Conservation (phyloP, 345 rosid species). For the Gossypium mustelinum region DNA sequence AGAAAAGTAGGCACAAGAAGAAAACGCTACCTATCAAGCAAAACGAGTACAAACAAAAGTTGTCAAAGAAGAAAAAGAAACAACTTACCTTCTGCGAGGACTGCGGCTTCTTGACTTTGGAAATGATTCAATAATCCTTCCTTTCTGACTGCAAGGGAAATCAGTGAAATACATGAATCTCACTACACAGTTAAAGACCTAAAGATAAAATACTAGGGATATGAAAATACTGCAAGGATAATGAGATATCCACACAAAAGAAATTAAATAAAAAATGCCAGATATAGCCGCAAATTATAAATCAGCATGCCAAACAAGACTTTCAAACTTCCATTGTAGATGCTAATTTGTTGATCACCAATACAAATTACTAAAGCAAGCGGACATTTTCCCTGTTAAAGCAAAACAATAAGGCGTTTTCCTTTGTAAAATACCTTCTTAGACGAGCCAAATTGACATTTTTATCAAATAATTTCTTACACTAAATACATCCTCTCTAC, state of each 20-base stretch:
- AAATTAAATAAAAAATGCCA: background rate
- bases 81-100: constrained; percentile 40
- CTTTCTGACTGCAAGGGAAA: constrained; percentile 36
- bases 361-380: background rate
- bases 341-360: background rate
- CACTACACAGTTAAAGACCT: background rate
- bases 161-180: background rate
- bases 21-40: background rate
- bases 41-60: background rate
- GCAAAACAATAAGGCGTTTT: background rate
- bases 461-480: background rate
- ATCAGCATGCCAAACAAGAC: background rate
- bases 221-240: background rate
- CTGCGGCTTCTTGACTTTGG: constrained; percentile 55
- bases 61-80: background rate
- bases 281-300: background rate
- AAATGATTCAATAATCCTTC: constrained; percentile 45
- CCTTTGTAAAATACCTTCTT: background rate
- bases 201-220: background rate
- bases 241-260: background rate
- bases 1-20: background rate
- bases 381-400: background rate
- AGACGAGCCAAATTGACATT: background rate
- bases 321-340: background rate
- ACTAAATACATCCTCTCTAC: background rate